Base-by-base conservation (phyloP, 129 eudicot genomes). In the Glebionis coronaria region DNA sequence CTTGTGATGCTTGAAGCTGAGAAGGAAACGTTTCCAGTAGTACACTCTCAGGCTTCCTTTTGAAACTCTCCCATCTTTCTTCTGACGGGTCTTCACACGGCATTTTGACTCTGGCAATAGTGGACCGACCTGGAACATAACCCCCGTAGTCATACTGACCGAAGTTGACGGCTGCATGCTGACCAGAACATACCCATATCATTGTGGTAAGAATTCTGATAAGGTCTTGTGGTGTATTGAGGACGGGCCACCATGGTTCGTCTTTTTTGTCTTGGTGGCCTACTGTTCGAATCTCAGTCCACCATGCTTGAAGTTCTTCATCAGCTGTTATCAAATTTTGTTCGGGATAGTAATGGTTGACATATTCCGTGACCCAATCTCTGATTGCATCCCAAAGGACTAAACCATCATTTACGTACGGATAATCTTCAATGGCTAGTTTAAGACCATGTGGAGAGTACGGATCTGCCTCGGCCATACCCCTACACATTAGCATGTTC, bases 121-220 rank as follows among this genome's bases (percentile, higher is more conserved):
- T 83, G 2, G 96, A 87, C 72, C 96, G 74, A 45, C 81, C 86
- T 5, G 90, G 93, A 60, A 88, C 81, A 55, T 88, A 88, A 9
- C 84, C 96, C 0, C 73, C 93, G n/a, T 54, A 88, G 27, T 74
- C 79, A 53, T 85, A 88, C 44, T 88, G 93, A 8, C 96, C 93
- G 25, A 88, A 88, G 77, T 88, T 88, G 52, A 85, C 96, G 0
- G 96, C 90, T 0, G 93, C 76, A 54, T 88, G 96, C 77, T 88
- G 96, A 19, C 90, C 89, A 3, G 96, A 85, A 51, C 84, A 42
- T 11, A 82, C 82, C 96, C 93, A 89, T 15, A 79, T 85, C 10
- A 89, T 85, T 5, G 77, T 85, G 44, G 90, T 80, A 12, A 85
- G 55, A n/a, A 85, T 83, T 9, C 63, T 73, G 12, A 83, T 81